These are phyloP conservation scores for Xylaria bambusicola DNA, from an alignment of 495 filamentous ascomycete genomes.

Conservation along the genomic window DNA sequence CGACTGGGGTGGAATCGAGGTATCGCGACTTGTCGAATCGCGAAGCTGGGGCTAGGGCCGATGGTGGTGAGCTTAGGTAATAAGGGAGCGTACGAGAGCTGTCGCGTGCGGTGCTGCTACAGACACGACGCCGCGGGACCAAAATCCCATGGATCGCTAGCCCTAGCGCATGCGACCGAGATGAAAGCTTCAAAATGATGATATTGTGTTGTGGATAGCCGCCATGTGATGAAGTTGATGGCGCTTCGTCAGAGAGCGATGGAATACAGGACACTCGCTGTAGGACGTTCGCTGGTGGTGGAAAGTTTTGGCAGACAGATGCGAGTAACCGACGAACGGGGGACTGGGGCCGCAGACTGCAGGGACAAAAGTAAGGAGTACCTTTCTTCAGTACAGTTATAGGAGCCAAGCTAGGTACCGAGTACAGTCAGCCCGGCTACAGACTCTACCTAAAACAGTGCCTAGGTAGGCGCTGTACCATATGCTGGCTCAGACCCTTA, in stretches of 20 bases:
- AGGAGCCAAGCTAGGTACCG: too few species aligned
- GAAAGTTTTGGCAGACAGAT: constrained; percentile 18
- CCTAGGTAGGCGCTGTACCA: too few species aligned
- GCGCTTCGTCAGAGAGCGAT: constrained; percentile 15
- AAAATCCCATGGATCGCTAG: constrained; percentile 31
- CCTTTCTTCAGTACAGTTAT: too few species aligned
- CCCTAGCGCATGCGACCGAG: constrained; percentile 42
- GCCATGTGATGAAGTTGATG: constrained; percentile 28
- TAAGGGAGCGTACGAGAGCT: constrained; percentile 22
- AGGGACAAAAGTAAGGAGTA: too few species aligned
- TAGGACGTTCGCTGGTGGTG: constrained; percentile 26
- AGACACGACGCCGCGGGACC: constrained; percentile 44
- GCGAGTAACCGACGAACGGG: background rate
- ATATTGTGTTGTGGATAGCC: constrained; percentile 29
- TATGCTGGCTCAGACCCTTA: too few species aligned
- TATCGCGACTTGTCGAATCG: constrained; percentile 22
- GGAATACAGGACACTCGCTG: too few species aligned
- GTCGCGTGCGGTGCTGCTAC: constrained; percentile 48
- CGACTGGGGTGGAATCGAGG: constrained; percentile 7
- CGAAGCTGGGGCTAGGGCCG: constrained; percentile 14
- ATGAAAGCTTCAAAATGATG: constrained; percentile 38
- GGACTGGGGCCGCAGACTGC: background rate
- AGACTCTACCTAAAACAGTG: too few species aligned
- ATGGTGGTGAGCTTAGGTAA: background rate
- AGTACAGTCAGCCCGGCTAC: too few species aligned